Percentiles rank a stretch among this genome's conserved stretches.
Evolutionary conservation across 2,329 filamentous ascomycete species (phyloP).

Genomic region (Clarireedia paspali): DNA sequence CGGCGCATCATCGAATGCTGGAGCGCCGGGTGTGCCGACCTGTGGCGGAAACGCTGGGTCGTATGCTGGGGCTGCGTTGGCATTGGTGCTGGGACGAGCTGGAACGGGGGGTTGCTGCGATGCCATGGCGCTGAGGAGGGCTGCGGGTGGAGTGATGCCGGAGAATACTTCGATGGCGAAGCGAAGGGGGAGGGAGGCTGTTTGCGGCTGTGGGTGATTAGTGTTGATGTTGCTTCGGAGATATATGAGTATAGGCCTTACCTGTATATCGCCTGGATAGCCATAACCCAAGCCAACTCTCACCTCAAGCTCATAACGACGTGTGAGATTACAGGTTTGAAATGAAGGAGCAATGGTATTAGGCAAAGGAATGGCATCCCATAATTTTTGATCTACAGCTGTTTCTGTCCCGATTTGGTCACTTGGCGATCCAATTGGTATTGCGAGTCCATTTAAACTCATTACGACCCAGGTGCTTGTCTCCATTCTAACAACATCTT

Average conservation of each 20-base stretch:
- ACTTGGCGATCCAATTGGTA: conserved; percentile 57
- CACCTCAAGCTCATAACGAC: conserved; percentile 78
- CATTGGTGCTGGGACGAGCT: conserved; percentile 17
- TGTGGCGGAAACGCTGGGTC: conserved; percentile 54
- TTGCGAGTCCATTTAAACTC: conserved; percentile 61
- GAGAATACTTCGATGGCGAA: conserved; percentile 79
- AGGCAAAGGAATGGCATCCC: conserved; percentile 66
- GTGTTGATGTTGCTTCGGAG: conserved; percentile 6
- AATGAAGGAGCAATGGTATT: conserved; percentile 86
- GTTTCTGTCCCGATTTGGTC: conserved; percentile 58
- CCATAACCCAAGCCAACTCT: conserved; percentile 73
- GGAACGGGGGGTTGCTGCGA: conserved; percentile 15
- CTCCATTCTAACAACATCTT: conserved; percentile 65
- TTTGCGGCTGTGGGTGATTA: conserved; percentile 49
- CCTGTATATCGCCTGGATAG: conserved; percentile 38
- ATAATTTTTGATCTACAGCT: conserved; percentile 61
- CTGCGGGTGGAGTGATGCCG: conserved; percentile 73
- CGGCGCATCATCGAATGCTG: conserved; percentile 65
- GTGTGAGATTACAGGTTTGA: conserved; percentile 76
- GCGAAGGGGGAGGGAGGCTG: conserved; percentile 69
- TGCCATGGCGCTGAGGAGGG: conserved; percentile 62
- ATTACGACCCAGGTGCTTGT: conserved; percentile 67
- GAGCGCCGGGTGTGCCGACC: conserved; percentile 38
- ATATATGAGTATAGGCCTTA: conserved; percentile 7
- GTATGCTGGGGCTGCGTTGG: conserved; percentile 21